Evolutionary conservation across 2,329 filamentous ascomycete genomes (phyloP).

Genomic region (Dendrostoma leiphaemia): DNA sequence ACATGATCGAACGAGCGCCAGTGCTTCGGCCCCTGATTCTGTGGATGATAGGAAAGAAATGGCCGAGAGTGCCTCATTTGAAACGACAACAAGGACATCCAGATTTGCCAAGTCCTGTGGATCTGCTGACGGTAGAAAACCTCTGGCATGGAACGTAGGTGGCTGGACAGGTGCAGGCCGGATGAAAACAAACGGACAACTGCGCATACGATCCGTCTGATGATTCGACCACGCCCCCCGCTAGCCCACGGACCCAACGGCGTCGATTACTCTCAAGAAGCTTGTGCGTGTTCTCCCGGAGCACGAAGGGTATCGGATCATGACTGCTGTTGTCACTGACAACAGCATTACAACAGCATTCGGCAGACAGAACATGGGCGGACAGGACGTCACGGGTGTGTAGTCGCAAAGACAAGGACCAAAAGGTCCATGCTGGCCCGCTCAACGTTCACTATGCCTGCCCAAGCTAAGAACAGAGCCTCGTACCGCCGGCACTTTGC

Average conservation of each 20-base stretch:
- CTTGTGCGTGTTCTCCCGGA: conserved; percentile 25
- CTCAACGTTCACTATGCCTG: not conserved
- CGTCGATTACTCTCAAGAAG: conserved; percentile 28
- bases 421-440: not conserved
- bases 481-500: conserved; percentile 8
- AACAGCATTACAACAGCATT: not conserved
- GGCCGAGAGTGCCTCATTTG: conserved; percentile 13
- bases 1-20: conserved; percentile 1
- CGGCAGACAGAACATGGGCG: conserved; percentile 3
- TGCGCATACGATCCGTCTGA: conserved; percentile 34
- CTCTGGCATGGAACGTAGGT: conserved; percentile 22
- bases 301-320: conserved; percentile 19
- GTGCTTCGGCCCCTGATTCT: not conserved
- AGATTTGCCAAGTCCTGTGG: conserved; percentile 11
- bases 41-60: conserved; percentile 9
- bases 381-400: not conserved
- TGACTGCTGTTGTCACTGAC: conserved; percentile 1
- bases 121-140: conserved; percentile 15
- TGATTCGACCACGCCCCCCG: conserved; percentile 22
- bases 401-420: not conserved
- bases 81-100: conserved; percentile 13
- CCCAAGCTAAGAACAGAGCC: conserved; percentile 3
- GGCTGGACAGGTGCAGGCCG: conserved; percentile 27
- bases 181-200: conserved; percentile 35
- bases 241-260: conserved; percentile 25